Conservation (phyloP, 2,329 filamentous ascomycete species). For the Paraphaeosphaeria minitans region DNA sequence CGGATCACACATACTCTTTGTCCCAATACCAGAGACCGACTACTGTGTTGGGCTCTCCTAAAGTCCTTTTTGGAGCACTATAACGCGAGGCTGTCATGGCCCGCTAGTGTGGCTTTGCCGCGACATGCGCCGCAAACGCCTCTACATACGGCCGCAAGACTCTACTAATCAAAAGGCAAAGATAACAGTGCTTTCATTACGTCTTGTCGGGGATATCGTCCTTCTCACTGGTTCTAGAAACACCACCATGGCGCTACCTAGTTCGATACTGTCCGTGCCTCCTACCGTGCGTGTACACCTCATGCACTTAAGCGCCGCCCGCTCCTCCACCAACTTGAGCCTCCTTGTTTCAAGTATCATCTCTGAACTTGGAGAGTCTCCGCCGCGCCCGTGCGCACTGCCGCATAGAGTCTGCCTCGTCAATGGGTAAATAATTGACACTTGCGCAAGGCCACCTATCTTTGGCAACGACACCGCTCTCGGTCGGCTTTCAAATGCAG, state of each 20-base stretch:
- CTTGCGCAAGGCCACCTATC: slow-evolving; percentile 1
- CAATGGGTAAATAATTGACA: not conserved
- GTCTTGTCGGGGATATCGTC: not conserved
- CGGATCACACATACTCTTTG: not conserved
- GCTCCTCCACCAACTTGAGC: slow-evolving; percentile 9
- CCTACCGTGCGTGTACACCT: not conserved
- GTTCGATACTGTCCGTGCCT: not conserved
- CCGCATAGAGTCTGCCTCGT: slow-evolving; percentile 1
- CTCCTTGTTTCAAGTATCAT: slow-evolving; percentile 7
- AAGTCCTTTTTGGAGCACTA: not conserved
- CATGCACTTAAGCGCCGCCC: slow-evolving; percentile 9
- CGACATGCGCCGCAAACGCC: slow-evolving; percentile 10
- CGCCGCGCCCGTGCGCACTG: slow-evolving; percentile 1
- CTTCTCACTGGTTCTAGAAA: not conserved
- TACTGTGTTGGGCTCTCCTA: not conserved
- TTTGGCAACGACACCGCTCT: not conserved
- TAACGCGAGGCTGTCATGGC: not conserved
- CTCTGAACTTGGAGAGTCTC: not conserved
- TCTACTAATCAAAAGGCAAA: not conserved
- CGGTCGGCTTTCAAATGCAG: not conserved
- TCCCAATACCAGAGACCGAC: not conserved
- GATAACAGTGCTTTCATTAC: not conserved
- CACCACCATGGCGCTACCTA: not conserved
- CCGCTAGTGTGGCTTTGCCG: not conserved
- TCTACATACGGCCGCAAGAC: not conserved